phyloP scores from a whole-genome alignment of 192 early-diverging fungal genomes.

The Mortierella claussenii region DNA sequence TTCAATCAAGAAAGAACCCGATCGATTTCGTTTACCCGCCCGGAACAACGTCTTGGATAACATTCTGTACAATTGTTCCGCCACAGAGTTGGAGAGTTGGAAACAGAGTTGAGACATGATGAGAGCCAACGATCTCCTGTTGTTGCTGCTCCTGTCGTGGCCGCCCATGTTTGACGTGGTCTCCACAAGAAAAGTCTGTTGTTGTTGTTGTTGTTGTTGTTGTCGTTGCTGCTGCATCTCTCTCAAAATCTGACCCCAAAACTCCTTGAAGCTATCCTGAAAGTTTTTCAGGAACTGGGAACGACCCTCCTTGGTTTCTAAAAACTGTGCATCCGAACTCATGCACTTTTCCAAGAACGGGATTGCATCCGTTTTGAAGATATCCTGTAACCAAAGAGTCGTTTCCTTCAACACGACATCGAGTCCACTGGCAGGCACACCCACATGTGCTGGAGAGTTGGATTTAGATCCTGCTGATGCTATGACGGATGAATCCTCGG shows the following conservation, averaged over 20 bases:
- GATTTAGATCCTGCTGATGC: too few relatives aligned
- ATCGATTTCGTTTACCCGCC: conserved; percentile 37
- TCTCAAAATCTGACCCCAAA: conserved; percentile 54
- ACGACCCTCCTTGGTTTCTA: conserved; percentile 34
- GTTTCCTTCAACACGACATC: conserved; percentile 41
- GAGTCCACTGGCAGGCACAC: too few relatives aligned
- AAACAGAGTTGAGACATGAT: conserved; percentile 44
- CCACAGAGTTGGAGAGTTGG: conserved; percentile 16
- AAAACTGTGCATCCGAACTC: conserved; percentile 44
- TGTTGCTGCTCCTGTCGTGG: too few relatives aligned
- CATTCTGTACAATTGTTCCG: conserved; percentile 42
- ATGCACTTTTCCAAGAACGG: conserved; percentile 56
- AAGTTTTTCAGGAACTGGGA: conserved; percentile 47
- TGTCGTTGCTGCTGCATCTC: conserved; percentile 33
- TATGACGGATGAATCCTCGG: background rate
- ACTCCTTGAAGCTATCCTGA: conserved; percentile 38
- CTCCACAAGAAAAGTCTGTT: too few relatives aligned
- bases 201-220: background rate
- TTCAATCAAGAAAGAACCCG: conserved; percentile 45
- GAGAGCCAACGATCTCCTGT: conserved; percentile 14
- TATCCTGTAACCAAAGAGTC: conserved; percentile 33
- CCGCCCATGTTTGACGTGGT: too few relatives aligned
- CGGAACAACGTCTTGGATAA: conserved; percentile 44
- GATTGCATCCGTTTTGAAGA: conserved; percentile 47
- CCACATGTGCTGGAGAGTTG: too few relatives aligned